Evolutionary conservation across 164 flowering plant genomes (phyloP), one percentile per base, ranked within the genome.

Genomic region (Echeveria elegans): DNA sequence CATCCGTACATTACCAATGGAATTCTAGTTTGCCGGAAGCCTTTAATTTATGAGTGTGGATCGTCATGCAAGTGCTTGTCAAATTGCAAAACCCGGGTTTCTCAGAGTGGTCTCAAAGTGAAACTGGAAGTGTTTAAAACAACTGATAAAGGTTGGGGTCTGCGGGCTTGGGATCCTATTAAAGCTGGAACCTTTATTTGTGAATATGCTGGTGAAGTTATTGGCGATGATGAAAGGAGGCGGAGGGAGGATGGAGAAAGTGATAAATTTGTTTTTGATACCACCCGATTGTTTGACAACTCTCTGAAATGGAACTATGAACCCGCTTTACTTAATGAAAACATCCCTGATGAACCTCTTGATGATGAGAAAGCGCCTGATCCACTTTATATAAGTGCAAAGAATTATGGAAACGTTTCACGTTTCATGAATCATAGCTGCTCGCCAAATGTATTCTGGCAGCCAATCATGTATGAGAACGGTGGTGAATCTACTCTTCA

Each of bases 371-470:
- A 67, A 6, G 52, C 68, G 18, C 81, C 81, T 9, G 71, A 68
- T 64, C 78, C 87, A 8, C 56, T 84, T 12, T 37, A 73, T 30
- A 80, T 87, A 8, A 82, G 71, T 72, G 86, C 90, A 16, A 83
- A 83, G 52, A 72, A 74, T 32, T 50, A n/a, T 23, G 92, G 96
- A 30, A 89, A 89, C 74, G 82, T 89, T 9, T 82, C 88, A 62
- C 90, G 96, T 3, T 89, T 87, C 65, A 89, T 89, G 83, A 89
- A 87, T 69, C 96, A 89, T 66, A 85, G 96, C 67, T 89, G 92
- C 73, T 81, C 80, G 15, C 92, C 96, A 1, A 87, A 82, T 73
- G 81, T 83, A 7, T 79, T 82, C 67, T 86, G 90, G 90, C 89
- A 80, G 68, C 89, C 86, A 15, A 82, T 89, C 66, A 61, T 83